These are phyloP conservation scores for Calonectria montana DNA, from an alignment of 2,329 filamentous ascomycete species.

Conservation along the genomic window DNA sequence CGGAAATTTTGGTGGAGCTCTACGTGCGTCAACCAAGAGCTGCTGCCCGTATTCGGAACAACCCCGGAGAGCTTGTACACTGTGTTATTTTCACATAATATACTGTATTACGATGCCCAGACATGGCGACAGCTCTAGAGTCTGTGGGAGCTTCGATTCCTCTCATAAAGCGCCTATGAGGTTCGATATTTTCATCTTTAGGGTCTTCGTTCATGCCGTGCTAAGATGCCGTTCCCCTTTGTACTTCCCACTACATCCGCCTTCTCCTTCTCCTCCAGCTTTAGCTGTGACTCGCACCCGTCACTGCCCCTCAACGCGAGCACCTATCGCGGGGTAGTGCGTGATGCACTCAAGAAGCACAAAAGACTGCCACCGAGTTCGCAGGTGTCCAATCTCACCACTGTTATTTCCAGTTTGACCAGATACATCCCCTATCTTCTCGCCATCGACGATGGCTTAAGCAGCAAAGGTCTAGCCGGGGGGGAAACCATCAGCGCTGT, in stretches of 20 bases:
- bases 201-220: neutral
- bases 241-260: slow-evolving; percentile 89
- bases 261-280: slow-evolving; percentile 82
- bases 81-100: neutral
- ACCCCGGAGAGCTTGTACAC: slow-evolving; percentile 29
- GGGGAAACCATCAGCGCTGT: slow-evolving; percentile 76
- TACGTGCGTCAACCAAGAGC: slow-evolving; percentile 22
- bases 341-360: slow-evolving; percentile 87
- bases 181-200: neutral
- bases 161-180: neutral
- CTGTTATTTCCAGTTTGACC: slow-evolving; percentile 76
- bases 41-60: slow-evolving; percentile 40
- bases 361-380: slow-evolving; percentile 83
- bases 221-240: slow-evolving; percentile 88
- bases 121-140: slow-evolving; percentile 37
- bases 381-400: slow-evolving; percentile 76
- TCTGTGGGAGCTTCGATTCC: neutral
- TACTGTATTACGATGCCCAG: slow-evolving; percentile 41
- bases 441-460: slow-evolving; percentile 79
- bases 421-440: slow-evolving; percentile 88
- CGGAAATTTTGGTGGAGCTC: slow-evolving; percentile 35
- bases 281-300: slow-evolving; percentile 85
- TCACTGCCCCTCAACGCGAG: slow-evolving; percentile 87
- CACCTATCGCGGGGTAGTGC: slow-evolving; percentile 84
- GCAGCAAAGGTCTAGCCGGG: slow-evolving; percentile 52